phyloP scores from a whole-genome alignment of 768 basidiomycete genomes.

The Collybiopsis confluens region DNA sequence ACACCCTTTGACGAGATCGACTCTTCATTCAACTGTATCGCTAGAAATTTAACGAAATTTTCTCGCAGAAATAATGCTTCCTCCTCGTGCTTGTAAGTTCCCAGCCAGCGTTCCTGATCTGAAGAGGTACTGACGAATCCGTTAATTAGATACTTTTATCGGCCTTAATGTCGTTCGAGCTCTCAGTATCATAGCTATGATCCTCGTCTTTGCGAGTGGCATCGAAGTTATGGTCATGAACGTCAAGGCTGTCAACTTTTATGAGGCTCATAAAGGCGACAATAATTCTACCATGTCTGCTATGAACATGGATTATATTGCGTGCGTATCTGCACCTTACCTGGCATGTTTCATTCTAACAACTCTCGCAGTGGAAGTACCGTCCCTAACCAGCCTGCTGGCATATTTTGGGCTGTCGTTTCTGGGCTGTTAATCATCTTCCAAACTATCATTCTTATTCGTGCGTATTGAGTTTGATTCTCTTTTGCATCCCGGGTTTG shows the following conservation, averaged over 20 bases:
- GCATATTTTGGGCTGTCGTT: constrained; percentile 87
- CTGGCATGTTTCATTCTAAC: neutral
- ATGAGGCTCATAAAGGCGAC: constrained; percentile 35
- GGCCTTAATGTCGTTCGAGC: constrained; percentile 75
- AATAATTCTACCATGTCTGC: constrained; percentile 24
- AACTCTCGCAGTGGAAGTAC: constrained; percentile 54
- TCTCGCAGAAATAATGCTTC: constrained; percentile 33
- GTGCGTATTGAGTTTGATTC: constrained; percentile 7
- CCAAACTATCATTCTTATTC: constrained; percentile 73
- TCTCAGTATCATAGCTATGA: constrained; percentile 73
- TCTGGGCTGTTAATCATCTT: constrained; percentile 85
- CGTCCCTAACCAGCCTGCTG: constrained; percentile 88
- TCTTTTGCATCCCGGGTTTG: neutral
- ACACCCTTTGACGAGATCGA: constrained; percentile 5
- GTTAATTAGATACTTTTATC: constrained; percentile 54
- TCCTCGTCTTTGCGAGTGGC: constrained; percentile 78
- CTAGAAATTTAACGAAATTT: neutral
- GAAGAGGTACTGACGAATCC: neutral
- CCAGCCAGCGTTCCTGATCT: neutral
- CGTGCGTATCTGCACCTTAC: constrained; percentile 38
- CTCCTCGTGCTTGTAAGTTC: constrained; percentile 45
- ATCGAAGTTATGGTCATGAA: constrained; percentile 72
- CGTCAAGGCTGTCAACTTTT: constrained; percentile 69
- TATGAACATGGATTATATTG: constrained; percentile 71
- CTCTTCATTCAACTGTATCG: neutral